Conservation (phyloP, 495 filamentous ascomycete species). For the Pyronema omphalodes region DNA sequence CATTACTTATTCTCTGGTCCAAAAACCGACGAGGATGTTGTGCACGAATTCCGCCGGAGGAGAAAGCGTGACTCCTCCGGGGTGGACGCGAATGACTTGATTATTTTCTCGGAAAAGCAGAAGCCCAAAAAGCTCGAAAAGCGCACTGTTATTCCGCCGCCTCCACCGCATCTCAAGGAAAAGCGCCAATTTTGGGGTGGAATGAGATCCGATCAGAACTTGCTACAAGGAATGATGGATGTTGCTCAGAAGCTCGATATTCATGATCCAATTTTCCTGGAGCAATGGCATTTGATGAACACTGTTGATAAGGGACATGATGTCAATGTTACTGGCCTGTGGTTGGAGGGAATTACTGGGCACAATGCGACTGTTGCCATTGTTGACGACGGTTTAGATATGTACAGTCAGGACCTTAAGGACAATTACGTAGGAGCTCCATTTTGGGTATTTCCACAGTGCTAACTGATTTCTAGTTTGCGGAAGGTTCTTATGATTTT, state of each 20-base stretch:
- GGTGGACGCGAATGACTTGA: constrained; percentile 37
- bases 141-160: constrained; percentile 35
- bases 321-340: constrained; percentile 82
- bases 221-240: constrained; percentile 17
- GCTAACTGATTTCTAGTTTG: constrained; percentile 39
- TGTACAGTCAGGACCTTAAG: constrained; percentile 88
- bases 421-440: constrained; percentile 39
- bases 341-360: constrained; percentile 83
- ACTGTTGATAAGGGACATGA: constrained; percentile 66
- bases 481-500: constrained; percentile 83
- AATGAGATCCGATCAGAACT: background rate
- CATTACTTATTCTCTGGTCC: constrained; percentile 72
- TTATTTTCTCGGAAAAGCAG: constrained; percentile 72
- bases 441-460: background rate
- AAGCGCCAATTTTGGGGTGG: constrained; percentile 1
- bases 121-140: constrained; percentile 58
- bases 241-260: constrained; percentile 51
- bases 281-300: constrained; percentile 95
- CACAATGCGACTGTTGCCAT: constrained; percentile 77
- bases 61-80: constrained; percentile 37
- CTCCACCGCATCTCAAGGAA: background rate
- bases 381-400: constrained; percentile 89
- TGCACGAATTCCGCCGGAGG: constrained; percentile 36
- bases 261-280: constrained; percentile 70
- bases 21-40: constrained; percentile 43